Percentiles rank a stretch among this genome's conserved stretches.
phyloP scores from a whole-genome alignment of 73 alveolate species.

The Stentor coeruleus region DNA sequence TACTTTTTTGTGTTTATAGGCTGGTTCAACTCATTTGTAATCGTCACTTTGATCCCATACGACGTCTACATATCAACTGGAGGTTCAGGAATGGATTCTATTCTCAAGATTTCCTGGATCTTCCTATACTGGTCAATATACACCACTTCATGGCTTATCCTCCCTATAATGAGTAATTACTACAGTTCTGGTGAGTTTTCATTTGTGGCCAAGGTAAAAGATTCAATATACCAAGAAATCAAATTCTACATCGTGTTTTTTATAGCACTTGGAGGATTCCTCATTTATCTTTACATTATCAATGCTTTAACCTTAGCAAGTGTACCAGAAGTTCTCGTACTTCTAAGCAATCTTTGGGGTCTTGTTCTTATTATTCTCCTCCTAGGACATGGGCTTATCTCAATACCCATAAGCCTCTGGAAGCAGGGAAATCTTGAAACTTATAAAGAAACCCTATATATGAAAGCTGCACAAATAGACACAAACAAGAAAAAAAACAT shows the following conservation, averaged over 20 bases:
- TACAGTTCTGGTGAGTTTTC: conserved; percentile 23
- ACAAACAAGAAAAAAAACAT: not conserved
- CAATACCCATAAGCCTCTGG: conserved; percentile 22
- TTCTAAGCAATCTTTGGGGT: conserved; percentile 18
- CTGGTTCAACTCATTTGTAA: conserved; percentile 9
- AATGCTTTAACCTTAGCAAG: not conserved
- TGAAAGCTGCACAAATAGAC: conserved; percentile 12
- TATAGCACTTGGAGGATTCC: not conserved
- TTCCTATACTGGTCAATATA: conserved; percentile 1
- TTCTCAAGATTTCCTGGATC: not conserved
- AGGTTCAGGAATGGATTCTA: not conserved
- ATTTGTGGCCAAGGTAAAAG: not conserved
- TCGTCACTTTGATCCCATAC: conserved; percentile 12
- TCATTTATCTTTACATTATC: not conserved
- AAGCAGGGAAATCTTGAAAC: not conserved
- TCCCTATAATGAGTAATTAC: conserved; percentile 23
- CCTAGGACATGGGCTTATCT: conserved; percentile 20
- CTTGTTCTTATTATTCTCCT: not conserved
- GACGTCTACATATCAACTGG: not conserved
- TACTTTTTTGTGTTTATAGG: conserved; percentile 26
- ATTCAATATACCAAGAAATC: not conserved
- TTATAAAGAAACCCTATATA: not conserved
- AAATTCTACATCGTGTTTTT: not conserved
- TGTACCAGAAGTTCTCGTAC: conserved; percentile 13
- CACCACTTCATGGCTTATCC: not conserved